Evolutionary conservation across 2,329 filamentous ascomycete species (phyloP), one percentile per base, ranked within the genome.

Genomic region (Sporothrix pallida): DNA sequence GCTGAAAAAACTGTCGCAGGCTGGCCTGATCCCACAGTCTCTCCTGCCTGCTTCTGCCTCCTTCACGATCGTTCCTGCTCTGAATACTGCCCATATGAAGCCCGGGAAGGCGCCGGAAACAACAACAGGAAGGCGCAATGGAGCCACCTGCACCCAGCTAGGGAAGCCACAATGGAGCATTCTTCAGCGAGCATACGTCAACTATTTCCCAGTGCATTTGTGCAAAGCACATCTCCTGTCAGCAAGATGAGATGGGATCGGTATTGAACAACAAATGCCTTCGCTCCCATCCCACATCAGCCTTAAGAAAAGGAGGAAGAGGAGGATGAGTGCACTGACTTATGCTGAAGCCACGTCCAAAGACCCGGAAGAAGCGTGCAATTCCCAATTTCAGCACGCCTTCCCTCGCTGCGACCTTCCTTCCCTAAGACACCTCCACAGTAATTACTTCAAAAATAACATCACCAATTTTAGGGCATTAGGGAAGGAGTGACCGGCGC

Each of bases 241-340:
- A 63, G 31, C 31, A 37, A 7, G 4, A 7, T 37, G 31, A 37
- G 60, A 44, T 23, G 60, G 60, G 60, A 63, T 44, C 60, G 58
- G 58, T 63, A 63, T 63, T 63, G 31, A 62, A n/a, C 37, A 31
- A 26, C 58, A 42, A 63, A 62, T 62, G 31, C 60, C 60, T 44
- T 8, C 20, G 10, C 52, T 5, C 44, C 62, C n/a, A 8, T 26
- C 20, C 13, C 20, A 67, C 62, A 46, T 48, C 48, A 48, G 42
- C 62, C 62, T 44, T 31, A 3, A 26, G 20, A 42, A 63, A 12
- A 65, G 31, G 15, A 65, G 42, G 2, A 48, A 46, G 42, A 67
- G 62, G 17, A 46, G 20, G 60, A 20, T 42, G 58, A 62, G 42
- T 17, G 42, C 17, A n/a, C 15, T 50, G 42, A 7, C 31, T 37